Percentiles rank a stretch among this genome's conserved stretches.
These are phyloP conservation scores for Trichoderma pleuroti DNA, from an alignment of 2,329 filamentous ascomycete genomes.

Conservation along the genomic window DNA sequence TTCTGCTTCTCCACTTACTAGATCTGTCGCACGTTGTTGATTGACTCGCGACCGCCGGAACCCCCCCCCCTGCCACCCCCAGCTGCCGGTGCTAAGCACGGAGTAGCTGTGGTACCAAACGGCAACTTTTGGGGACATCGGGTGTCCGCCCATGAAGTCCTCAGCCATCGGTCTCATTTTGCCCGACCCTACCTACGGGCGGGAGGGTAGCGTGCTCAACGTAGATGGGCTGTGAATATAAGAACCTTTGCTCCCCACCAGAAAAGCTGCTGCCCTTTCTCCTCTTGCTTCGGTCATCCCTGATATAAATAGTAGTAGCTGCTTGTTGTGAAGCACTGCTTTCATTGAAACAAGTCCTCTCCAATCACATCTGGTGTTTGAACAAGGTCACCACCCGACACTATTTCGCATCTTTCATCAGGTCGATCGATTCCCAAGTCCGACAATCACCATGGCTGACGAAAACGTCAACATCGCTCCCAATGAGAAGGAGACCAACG, in stretches of 20 bases:
- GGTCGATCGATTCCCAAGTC: constrained; percentile 12
- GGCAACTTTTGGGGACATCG: constrained; percentile 7
- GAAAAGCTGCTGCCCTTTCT: background rate
- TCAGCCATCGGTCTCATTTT: constrained; percentile 18
- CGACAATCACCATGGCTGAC: constrained; percentile 18
- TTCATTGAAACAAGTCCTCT: background rate
- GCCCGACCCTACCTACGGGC: constrained; percentile 1
- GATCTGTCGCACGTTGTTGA: constrained; percentile 19
- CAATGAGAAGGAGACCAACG: constrained; percentile 17
- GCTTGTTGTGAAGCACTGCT: constrained; percentile 7
- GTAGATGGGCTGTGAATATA: background rate
- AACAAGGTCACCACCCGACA: background rate
- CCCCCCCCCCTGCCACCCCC: constrained; percentile 6
- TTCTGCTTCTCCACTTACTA: constrained; percentile 10
- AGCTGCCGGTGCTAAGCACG: constrained; percentile 9
- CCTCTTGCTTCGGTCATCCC: background rate
- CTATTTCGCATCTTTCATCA: background rate
- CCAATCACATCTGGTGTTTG: background rate
- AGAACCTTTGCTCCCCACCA: constrained; percentile 8
- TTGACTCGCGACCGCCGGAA: constrained; percentile 17
- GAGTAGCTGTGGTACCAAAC: background rate
- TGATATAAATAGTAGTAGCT: background rate
- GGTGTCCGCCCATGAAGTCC: constrained; percentile 6
- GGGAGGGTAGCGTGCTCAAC: background rate
- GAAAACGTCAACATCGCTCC: constrained; percentile 2